Percentiles rank a stretch among this genome's conserved stretches.
These are phyloP conservation scores for Apiospora kogelbergensis DNA, from an alignment of 2,329 filamentous ascomycete species.

Conservation along the genomic window DNA sequence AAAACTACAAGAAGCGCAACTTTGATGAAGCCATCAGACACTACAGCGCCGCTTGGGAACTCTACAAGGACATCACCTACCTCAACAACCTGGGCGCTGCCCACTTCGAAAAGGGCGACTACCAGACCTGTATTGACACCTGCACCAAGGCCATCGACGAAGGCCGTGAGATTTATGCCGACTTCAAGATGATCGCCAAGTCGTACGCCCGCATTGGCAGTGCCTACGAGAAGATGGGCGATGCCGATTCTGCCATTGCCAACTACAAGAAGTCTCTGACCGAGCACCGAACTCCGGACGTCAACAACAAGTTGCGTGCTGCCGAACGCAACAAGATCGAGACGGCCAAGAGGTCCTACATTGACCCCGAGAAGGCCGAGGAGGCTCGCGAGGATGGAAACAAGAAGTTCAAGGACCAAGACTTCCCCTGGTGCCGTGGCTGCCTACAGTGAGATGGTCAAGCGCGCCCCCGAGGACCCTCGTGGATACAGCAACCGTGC, in stretches of 20 bases:
- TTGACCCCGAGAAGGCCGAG: slow-evolving; percentile 90
- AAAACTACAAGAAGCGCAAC: slow-evolving; percentile 97
- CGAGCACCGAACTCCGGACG: slow-evolving; percentile 93
- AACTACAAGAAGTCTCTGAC: slow-evolving; percentile 93
- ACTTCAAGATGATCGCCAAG: slow-evolving; percentile 98
- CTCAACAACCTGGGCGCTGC: slow-evolving; percentile 94
- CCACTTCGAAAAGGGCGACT: slow-evolving; percentile 95
- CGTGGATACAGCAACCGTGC: slow-evolving; percentile 97
- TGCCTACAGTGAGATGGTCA: slow-evolving; percentile 94
- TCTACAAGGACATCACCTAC: slow-evolving; percentile 95
- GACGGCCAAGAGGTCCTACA: slow-evolving; percentile 73
- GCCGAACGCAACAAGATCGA: slow-evolving; percentile 86
- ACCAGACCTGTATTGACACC: slow-evolving; percentile 78
- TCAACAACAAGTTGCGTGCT: slow-evolving; percentile 86
- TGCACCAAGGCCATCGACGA: slow-evolving; percentile 89
- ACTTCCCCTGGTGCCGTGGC: slow-evolving; percentile 95
- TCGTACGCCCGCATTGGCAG: slow-evolving; percentile 93
- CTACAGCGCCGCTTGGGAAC: slow-evolving; percentile 93
- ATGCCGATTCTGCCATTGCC: slow-evolving; percentile 76
- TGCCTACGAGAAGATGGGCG: slow-evolving; percentile 88
- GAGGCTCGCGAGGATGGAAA: slow-evolving; percentile 94
- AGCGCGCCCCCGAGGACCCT: slow-evolving; percentile 88
- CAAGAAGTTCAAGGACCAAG: slow-evolving; percentile 92
- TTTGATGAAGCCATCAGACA: slow-evolving; percentile 94
- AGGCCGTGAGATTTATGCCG: slow-evolving; percentile 83